Percentiles rank a stretch among this genome's conserved stretches.
Conservation (phyloP, 257 asterid genomes). For the Salvia splendens region DNA sequence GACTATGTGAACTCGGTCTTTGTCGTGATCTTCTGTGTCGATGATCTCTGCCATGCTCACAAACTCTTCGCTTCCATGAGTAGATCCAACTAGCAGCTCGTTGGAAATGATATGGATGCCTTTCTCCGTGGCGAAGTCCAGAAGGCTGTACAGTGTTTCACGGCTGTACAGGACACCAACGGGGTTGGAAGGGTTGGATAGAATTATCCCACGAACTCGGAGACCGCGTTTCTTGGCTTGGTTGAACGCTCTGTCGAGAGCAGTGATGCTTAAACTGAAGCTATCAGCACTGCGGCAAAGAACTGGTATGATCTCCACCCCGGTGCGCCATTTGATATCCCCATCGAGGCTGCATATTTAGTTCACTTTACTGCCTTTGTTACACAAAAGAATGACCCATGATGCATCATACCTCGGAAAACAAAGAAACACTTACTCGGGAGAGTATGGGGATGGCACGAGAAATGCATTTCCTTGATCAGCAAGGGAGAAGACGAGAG, state of each 20-base stretch:
- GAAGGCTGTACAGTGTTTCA: conserved; percentile 48
- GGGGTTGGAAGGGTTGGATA: conserved; percentile 67
- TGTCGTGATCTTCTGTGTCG: conserved; percentile 46
- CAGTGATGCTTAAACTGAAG: conserved; percentile 49
- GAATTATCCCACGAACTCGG: conserved; percentile 59
- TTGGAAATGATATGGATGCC: conserved; percentile 61
- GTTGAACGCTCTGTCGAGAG: conserved; percentile 62
- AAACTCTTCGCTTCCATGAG: conserved; percentile 48
- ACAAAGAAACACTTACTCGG: conserved; percentile 50
- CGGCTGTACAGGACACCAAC: conserved; percentile 53
- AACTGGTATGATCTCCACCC: conserved; percentile 64
- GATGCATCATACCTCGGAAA: background rate
- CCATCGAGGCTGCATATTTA: conserved; percentile 54
- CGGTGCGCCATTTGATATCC: conserved; percentile 64
- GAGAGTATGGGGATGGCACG: conserved; percentile 67
- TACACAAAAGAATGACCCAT: background rate
- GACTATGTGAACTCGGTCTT: conserved; percentile 54
- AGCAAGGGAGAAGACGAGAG: conserved; percentile 63
- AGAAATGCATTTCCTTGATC: conserved; percentile 77
- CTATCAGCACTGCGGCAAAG: conserved; percentile 73
- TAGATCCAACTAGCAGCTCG: conserved; percentile 52
- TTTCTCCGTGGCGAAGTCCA: conserved; percentile 65
- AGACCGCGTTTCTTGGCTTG: conserved; percentile 71
- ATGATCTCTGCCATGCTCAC: conserved; percentile 58
- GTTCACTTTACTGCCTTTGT: conserved; percentile 23